A percentile compares a stretch with the other conserved stretches of the same genome.
These are phyloP conservation scores for Colletotrichum spaethianum DNA, from an alignment of 2,329 filamentous ascomycete genomes.

Conservation along the genomic window DNA sequence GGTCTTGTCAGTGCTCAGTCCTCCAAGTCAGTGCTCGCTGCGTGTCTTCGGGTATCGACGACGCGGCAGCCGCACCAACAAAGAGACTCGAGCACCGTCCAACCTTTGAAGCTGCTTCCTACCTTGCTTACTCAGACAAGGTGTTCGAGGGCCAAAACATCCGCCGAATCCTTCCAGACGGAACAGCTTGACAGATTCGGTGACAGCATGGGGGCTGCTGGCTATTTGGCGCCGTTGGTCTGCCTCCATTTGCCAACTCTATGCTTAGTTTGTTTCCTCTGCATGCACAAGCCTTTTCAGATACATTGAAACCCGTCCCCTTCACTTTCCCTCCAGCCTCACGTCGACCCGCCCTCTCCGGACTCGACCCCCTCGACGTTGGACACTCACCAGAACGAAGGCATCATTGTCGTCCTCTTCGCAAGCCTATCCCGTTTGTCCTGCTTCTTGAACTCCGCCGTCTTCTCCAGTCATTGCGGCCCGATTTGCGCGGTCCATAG, in stretches of 20 bases:
- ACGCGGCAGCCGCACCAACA: slow-evolving; percentile 13
- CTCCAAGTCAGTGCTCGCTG: background rate
- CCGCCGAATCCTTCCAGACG: slow-evolving; percentile 1
- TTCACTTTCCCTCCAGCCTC: background rate
- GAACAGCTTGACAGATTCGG: slow-evolving; percentile 4
- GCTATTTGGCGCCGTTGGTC: background rate
- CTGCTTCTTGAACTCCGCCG: background rate
- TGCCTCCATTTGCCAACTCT: background rate
- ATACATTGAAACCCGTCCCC: background rate
- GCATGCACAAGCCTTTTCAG: background rate
- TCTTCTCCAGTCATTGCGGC: background rate
- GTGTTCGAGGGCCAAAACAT: slow-evolving; percentile 19
- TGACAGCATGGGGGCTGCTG: background rate
- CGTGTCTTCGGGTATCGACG: background rate
- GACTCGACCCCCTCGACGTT: background rate
- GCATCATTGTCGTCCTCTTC: background rate
- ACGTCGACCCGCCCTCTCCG: background rate
- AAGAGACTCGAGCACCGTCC: slow-evolving; percentile 4
- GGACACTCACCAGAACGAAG: background rate
- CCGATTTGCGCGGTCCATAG: background rate
- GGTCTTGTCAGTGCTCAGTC: background rate
- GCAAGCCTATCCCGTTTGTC: background rate
- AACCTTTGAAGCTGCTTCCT: slow-evolving; percentile 14
- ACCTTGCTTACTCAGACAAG: slow-evolving; percentile 12
- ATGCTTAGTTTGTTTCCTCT: background rate